Base-by-base conservation (phyloP, 768 basidiomycete genomes). In the Mycena alexandri region DNA sequence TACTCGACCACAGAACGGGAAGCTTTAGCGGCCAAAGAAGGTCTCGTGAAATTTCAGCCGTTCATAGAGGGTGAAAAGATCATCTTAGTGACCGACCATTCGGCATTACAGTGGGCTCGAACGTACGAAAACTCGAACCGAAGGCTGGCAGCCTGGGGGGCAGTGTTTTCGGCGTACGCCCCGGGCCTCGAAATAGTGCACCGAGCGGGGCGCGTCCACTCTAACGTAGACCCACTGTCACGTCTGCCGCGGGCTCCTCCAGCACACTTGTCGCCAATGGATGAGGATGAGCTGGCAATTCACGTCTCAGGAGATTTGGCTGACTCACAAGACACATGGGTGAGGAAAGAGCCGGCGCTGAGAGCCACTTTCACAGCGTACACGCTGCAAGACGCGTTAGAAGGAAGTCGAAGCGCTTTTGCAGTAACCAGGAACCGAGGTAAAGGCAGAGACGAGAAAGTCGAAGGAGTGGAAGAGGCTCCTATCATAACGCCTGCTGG, bases 1-100 rank as follows among this genome's bases (percentile, higher is more conserved):
- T 79, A 79, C 43, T 75, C 78, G 0, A 52, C 72, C 0, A 79
- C 77, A 0, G 78, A 79, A 63, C 0, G 71, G 24, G 75, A 79
- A 57, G 77, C 75, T 0, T 50, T 79, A 48, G 75, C 71, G 0
- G 59, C 67, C 0, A 77, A 78, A 52, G 77, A 78, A 63, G 72
- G 70, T 0, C 50, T 78, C 8, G 62, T 78, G 6, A 68, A 71
- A 41, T 78, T 78, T 43, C 74, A 76, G 36, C 68, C 77, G 1
- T 76, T 69, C 67, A 72, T 79, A 9, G 75, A 79, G 72, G 78
- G 77, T 5, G 75, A 76, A 65, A 43, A 52, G 17, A 67, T 77
- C 17, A n/a, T 69, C 3, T 16, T 67, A 29, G 44, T 70, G 17
- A 70, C 68, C 1, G 64, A 69, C 41, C 67, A 68, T 46, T 56